phyloP scores from a whole-genome alignment of 108 stramenopile species.

The Cyclotella kingstonii region DNA sequence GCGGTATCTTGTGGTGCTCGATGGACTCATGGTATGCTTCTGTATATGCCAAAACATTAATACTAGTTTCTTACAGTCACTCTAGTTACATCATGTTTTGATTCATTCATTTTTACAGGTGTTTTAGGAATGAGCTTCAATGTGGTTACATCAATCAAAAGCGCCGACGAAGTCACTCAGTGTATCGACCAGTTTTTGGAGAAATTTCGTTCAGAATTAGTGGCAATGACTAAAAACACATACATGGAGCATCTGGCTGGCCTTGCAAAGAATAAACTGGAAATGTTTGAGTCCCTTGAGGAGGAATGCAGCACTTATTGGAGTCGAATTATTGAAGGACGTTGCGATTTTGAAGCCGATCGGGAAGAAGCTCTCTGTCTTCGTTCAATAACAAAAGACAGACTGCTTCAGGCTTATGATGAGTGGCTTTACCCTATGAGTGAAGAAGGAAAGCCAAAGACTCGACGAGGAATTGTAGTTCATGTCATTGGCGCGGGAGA shows the following conservation, averaged over 20 bases:
- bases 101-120: constrained; percentile 38
- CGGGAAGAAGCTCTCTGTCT: constrained; percentile 67
- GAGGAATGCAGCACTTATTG: constrained; percentile 64
- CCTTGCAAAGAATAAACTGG: constrained; percentile 75
- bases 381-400: constrained; percentile 54
- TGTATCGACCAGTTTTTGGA: constrained; percentile 72
- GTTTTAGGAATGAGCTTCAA: constrained; percentile 74
- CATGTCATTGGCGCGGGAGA: constrained; percentile 74
- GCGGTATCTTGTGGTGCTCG: constrained; percentile 40
- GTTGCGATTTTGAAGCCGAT: constrained; percentile 64
- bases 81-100: constrained; percentile 23
- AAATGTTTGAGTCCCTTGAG: constrained; percentile 73
- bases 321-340: constrained; percentile 66
- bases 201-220: constrained; percentile 52
- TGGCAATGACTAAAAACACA: constrained; percentile 49
- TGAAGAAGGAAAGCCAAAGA: constrained; percentile 24
- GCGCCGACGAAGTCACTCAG: constrained; percentile 51
- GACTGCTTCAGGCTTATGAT: constrained; percentile 67
- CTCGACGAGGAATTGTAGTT: constrained; percentile 53
- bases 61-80: background rate
- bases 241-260: constrained; percentile 71
- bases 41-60: too few species aligned
- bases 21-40: constrained; percentile 30
- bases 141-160: constrained; percentile 65
- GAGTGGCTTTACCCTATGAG: constrained; percentile 60